phyloP scores from a whole-genome alignment of 352 stramenopile genomes.

The Aphanomyces euteiches region DNA sequence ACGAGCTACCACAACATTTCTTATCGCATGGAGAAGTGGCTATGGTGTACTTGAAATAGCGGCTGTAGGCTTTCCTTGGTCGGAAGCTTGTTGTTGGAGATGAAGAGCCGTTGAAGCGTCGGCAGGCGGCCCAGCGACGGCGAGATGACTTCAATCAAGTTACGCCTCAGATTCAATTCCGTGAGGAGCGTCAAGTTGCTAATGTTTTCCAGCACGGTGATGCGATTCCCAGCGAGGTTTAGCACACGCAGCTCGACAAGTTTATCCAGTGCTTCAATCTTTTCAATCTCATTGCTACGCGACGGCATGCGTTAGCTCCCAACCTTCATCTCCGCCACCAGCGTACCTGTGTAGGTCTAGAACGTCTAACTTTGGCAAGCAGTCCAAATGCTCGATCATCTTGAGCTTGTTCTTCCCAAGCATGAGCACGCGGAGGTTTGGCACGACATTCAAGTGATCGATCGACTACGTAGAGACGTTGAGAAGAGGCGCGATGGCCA shows the following conservation, averaged over 20 bases:
- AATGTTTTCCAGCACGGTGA: conserved; percentile 73
- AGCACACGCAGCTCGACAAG: conserved; percentile 84
- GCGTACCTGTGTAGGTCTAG: conserved; percentile 84
- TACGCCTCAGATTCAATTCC: conserved; percentile 87
- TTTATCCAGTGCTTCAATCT: conserved; percentile 83
- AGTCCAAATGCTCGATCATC: conserved; percentile 80
- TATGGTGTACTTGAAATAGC: conserved; percentile 46
- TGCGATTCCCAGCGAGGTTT: conserved; percentile 87
- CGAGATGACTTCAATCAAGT: conserved; percentile 57
- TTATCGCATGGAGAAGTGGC: neutral
- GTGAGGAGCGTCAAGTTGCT: conserved; percentile 75
- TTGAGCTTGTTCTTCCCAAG: conserved; percentile 84
- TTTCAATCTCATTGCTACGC: conserved; percentile 79
- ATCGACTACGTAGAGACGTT: conserved; percentile 44
- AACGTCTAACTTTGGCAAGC: conserved; percentile 87
- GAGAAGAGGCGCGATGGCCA: neutral
- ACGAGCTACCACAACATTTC: conserved; percentile 32
- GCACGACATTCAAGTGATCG: conserved; percentile 71
- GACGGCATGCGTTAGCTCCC: no score
- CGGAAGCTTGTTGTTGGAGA: conserved; percentile 88
- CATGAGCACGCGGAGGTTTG: conserved; percentile 89
- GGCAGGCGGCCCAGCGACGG: conserved; percentile 59
- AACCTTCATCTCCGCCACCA: neutral
- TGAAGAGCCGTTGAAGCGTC: conserved; percentile 81
- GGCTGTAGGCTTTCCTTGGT: conserved; percentile 64